Base-by-base conservation (phyloP, 805 yeast genomes). In the Jamesozyma lodderae region DNA sequence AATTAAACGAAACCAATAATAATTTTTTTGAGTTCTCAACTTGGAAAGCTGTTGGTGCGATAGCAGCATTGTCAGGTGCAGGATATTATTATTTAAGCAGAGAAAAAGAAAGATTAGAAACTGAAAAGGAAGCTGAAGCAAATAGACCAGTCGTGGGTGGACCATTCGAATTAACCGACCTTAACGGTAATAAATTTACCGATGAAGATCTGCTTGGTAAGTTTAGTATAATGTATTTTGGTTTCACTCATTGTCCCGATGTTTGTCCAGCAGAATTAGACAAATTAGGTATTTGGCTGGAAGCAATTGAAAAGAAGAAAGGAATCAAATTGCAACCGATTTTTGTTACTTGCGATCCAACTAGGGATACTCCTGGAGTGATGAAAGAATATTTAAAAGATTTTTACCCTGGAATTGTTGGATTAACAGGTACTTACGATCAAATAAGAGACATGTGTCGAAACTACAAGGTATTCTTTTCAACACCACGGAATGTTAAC, bases 261-360 rank as follows among this genome's bases (percentile, higher is more conserved):
- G 86, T 90, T 36, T 90, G 98, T 61, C 98, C 98, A 6, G 97
- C 92, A 58, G 98, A 90, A 60, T 72, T 90, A 43, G 98, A 90
- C 59, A 85, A 88, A 55, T 69, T 92, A 55, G 86, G 94, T 3
- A 69, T 64, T 37, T 73, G 65, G 70, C 66, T 73, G 52, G 73
- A 72, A 44, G 72, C 69, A 32, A 67, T 88, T 53, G 78, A 81
- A 54, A 76, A 81, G 55, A 55, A 59, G 27, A 70, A 79, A 42
- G 37, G 31, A 6, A 29, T 26, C 1, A 68, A 75, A 35, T 55
- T 90, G 37, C 94, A 82, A 62, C 95, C 97, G 0, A 64, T 90
- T 16, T 90, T 90, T 60, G 80, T 90, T 46, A 88, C 97, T 6
- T 90, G 98, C 63, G 98, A 90, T 59, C 98, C 98, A 3, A 88